phyloP scores from a whole-genome alignment of 2,329 filamentous ascomycete genomes.

The Daldinia sp. region DNA sequence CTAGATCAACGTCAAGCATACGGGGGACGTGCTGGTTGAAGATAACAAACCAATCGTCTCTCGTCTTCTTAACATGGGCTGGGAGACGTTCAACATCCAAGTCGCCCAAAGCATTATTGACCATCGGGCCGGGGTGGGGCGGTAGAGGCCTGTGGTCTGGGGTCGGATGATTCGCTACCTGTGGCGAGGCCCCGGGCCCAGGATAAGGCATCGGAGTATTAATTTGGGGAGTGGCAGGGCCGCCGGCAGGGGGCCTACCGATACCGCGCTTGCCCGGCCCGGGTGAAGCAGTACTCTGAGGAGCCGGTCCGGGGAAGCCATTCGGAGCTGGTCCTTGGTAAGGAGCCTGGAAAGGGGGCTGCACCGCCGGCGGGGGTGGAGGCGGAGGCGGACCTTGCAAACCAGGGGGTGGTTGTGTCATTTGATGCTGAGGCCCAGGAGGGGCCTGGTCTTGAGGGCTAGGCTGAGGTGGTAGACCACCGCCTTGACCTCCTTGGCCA shows the following conservation, averaged over 20 bases:
- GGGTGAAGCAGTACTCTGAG: slow-evolving; percentile 85
- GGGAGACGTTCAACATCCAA: slow-evolving; percentile 87
- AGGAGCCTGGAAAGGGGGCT: slow-evolving; percentile 76
- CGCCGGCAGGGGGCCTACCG: slow-evolving; percentile 69
- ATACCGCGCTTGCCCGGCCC: slow-evolving; percentile 77
- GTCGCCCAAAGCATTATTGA: slow-evolving; percentile 77
- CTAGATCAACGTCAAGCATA: slow-evolving; percentile 88
- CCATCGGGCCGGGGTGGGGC: slow-evolving; percentile 56
- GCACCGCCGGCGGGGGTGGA: slow-evolving; percentile 67
- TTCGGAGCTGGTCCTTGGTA: slow-evolving; percentile 67
- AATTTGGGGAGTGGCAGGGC: slow-evolving; percentile 90
- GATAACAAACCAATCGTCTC: slow-evolving; percentile 93
- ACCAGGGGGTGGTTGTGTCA: slow-evolving; percentile 79
- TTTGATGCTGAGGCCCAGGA: slow-evolving; percentile 62
- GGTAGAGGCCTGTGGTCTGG: slow-evolving; percentile 69
- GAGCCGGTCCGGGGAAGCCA: slow-evolving; percentile 83
- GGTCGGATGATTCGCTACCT: slow-evolving; percentile 82
- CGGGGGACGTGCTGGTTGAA: slow-evolving; percentile 94
- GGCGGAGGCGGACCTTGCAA: slow-evolving; percentile 65
- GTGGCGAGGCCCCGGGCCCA: slow-evolving; percentile 82
- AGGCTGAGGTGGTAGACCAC: slow-evolving; percentile 78
- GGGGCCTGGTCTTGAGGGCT: slow-evolving; percentile 69
- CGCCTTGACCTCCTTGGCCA: slow-evolving; percentile 81
- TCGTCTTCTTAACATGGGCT: slow-evolving; percentile 86
- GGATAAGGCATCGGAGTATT: slow-evolving; percentile 88